Evolutionary conservation across 257 asterid species (phyloP).

Genomic region (Solanum corneliomulleri): DNA sequence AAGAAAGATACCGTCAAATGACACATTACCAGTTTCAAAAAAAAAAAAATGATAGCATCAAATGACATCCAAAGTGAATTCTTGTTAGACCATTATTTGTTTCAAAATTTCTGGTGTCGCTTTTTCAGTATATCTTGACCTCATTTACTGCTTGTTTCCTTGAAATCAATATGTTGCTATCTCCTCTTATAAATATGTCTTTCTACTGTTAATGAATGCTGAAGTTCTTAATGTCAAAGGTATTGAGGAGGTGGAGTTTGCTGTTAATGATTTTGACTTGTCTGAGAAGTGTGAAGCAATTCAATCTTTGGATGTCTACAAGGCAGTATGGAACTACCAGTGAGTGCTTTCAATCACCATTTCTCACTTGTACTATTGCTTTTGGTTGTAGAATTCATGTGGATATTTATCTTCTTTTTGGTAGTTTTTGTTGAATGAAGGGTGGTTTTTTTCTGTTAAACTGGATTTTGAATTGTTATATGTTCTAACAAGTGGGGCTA

Average conservation of each 20-base stretch:
- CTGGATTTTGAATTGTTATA: background rate
- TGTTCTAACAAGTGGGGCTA: background rate
- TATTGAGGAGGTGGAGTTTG: conserved; percentile 46
- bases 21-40: background rate
- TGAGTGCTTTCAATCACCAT: conserved; percentile 32
- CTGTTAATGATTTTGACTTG: conserved; percentile 52
- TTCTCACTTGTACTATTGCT: background rate
- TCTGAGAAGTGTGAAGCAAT: conserved; percentile 61
- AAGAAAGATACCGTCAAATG: background rate
- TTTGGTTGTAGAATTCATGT: background rate
- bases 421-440: background rate
- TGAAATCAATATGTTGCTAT: background rate
- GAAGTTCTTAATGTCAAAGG: conserved; percentile 15
- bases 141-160: background rate
- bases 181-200: conserved; percentile 4
- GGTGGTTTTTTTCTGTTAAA: background rate
- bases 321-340: conserved; percentile 64
- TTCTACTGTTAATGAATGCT: background rate
- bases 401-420: background rate
- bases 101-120: background rate
- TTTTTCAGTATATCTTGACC: background rate
- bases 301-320: conserved; percentile 60
- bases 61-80: background rate
- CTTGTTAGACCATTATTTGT: background rate
- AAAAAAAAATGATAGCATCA: background rate